phyloP scores from a whole-genome alignment of 2,329 filamentous ascomycete genomes.

The Lasiodiplodia theobromae region DNA sequence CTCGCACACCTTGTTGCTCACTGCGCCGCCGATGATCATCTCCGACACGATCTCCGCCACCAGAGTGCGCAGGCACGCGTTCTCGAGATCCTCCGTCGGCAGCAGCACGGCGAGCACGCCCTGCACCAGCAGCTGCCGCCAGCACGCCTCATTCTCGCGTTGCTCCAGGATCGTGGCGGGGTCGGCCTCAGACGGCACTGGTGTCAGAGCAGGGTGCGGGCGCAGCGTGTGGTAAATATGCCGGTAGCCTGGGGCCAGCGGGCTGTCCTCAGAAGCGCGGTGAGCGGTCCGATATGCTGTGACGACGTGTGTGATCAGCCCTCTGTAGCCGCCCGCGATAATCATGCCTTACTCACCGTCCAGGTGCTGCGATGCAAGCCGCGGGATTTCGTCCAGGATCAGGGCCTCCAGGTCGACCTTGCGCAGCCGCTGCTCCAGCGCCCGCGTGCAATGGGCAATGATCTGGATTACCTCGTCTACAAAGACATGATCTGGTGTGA shows the following conservation, averaged over 20 bases:
- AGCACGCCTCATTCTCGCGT: constrained; percentile 77
- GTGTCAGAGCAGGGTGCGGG: constrained; percentile 80
- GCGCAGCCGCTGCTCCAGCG: constrained; percentile 83
- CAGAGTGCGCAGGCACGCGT: constrained; percentile 81
- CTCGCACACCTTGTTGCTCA: constrained; percentile 82
- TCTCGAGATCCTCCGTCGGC: constrained; percentile 91
- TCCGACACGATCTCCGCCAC: constrained; percentile 89
- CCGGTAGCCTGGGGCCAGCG: constrained; percentile 68
- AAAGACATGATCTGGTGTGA: constrained; percentile 89
- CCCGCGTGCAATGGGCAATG: constrained; percentile 89
- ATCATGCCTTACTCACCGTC: constrained; percentile 63
- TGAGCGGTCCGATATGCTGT: constrained; percentile 77
- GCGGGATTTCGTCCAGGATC: constrained; percentile 85
- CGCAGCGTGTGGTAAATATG: constrained; percentile 83
- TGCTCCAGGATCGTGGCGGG: constrained; percentile 65
- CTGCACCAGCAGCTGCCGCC: constrained; percentile 87
- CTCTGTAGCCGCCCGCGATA: constrained; percentile 36
- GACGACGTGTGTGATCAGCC: constrained; percentile 20
- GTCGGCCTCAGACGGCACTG: constrained; percentile 69
- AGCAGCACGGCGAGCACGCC: constrained; percentile 82
- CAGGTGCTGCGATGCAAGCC: constrained; percentile 80
- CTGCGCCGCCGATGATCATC: constrained; percentile 82
- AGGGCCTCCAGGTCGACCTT: constrained; percentile 83
- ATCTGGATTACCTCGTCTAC: constrained; percentile 87
- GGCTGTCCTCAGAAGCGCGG: constrained; percentile 63